phyloP scores from a whole-genome alignment of 2,329 filamentous ascomycete genomes.

The Aspergillus amoenus region DNA sequence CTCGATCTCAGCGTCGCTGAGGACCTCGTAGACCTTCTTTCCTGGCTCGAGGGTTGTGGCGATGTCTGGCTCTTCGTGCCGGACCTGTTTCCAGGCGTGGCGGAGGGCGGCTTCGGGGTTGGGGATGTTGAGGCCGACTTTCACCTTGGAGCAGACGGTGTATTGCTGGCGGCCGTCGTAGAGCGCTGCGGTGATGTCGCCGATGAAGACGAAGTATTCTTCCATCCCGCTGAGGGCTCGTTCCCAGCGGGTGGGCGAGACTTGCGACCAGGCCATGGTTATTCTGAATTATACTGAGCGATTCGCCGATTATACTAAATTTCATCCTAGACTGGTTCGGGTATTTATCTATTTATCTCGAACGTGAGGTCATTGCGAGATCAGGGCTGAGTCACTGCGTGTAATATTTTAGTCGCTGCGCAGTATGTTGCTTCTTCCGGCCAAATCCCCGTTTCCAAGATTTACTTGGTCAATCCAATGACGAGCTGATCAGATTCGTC shows the following conservation, averaged over 20 bases:
- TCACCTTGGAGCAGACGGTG: not conserved
- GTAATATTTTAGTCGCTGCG: too few species aligned
- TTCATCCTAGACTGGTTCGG: too few species aligned
- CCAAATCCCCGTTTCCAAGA: too few species aligned
- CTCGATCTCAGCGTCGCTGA: not conserved
- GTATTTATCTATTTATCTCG: too few species aligned
- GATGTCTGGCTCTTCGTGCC: not conserved
- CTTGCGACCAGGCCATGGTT: not conserved
- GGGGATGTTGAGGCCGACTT: not conserved
- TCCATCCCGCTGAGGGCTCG: not conserved
- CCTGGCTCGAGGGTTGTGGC: not conserved
- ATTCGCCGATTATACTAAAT: too few species aligned
- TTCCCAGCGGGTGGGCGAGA: not conserved
- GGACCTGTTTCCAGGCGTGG: not conserved
- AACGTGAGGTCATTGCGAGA: too few species aligned
- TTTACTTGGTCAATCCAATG: too few species aligned
- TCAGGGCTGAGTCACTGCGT: too few species aligned
- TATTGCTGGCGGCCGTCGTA: not conserved
- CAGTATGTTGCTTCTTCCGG: too few species aligned
- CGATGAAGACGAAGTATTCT: not conserved
- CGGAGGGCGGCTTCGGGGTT: not conserved
- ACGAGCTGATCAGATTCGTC: too few species aligned
- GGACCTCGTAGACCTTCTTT: constrained; percentile 1
- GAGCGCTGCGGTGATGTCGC: not conserved
- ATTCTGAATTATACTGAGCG: too few species aligned